Evolutionary conservation across 2,329 filamentous ascomycete species (phyloP), one percentile per base, ranked within the genome.

Genomic region (Byssothecium circinans): DNA sequence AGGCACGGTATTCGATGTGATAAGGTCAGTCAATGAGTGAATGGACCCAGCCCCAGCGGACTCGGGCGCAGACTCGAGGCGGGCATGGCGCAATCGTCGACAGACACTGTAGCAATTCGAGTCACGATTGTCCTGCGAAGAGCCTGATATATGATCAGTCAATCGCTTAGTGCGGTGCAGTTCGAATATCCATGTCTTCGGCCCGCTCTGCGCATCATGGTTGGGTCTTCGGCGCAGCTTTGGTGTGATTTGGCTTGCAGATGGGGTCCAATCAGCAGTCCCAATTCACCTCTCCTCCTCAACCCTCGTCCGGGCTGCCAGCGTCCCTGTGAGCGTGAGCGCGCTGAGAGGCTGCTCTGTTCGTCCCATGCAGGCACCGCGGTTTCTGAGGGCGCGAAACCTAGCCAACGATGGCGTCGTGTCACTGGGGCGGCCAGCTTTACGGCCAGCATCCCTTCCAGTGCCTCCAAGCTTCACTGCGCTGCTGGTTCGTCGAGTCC

Each of bases 331-430:
- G 56, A 46, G 27, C 27, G 54, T 34, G 30, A 40, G 54, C 38
- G 46, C 49, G 54, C 47, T 62, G 52, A 65, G 59, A 65, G 61
- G 62, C 62, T 60, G 50, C 47, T 49, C 44, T 52, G 8, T 7
- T 47, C 46, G 50, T 56, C 54, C 53, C 54, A 68, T 67, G 64
- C 64, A 69, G 64, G 65, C 65, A 65, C 66, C 60, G 58, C 52
- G 54, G 49, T 54, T 56, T 58, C 47, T 56, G 56, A 55, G 61
- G 29, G 62, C 64, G 65, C 61, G 56, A 65, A 66, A 56, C 58
- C 58, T 44, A 47, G 54, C 66, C 18, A 67, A 61, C 63, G 53
- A 62, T 49, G 52, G 54, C 44, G 52, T 47, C 50, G 56, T 65
- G 57, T 58, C 52, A 65, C 60, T 46, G 32, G 35, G 53, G 45